Base-by-base conservation (phyloP, 1,139 yeast genomes). In the Yamadazyma spencermartinsiae region DNA sequence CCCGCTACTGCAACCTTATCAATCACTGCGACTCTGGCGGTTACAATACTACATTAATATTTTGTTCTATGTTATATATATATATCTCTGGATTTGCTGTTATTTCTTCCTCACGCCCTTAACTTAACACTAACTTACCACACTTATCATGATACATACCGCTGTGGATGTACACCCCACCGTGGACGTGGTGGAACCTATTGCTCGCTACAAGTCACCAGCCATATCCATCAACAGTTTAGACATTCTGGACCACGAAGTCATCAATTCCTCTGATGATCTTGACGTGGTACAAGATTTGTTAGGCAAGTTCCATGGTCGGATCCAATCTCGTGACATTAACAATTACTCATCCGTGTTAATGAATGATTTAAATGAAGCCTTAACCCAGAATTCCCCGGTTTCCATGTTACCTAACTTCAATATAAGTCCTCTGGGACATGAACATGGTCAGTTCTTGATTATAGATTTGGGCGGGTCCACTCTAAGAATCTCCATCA, bases 391-490 rank as follows among this genome's bases (percentile, higher is more conserved):
- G 3, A 56, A 60, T 42, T 60, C 71, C 18, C 45, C 51, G 16
- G 55, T 71, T 33, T 51, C 77, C 14, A 74, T 77, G 80, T 56
- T 76, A 25, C 76, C 80, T 10, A 72, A 73, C 40, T 64, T 56
- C 46, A 62, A 68, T 38, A 61, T 67, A 23, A 48, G 52, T 24
- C 76, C 80, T 16, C 62, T 68, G 1, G 76, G 77, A 3, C 36
- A 56, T 2, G 78, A 74, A 46, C 37, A 34, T 21, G 82, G 82
- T 3, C 59, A 60, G 29, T 72, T 50, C 43, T 58, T 77, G 45
- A 75, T 69, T 25, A 62, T 78, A 20, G 83, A 78, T 49, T 55
- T 78, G 39, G 83, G 83, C 6, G 83, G 83, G 1, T 70, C 79
- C 4, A 76, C 81, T 2, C 57, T 76, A 32, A 60, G 80, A 33